Evolutionary conservation across 1,284 basidiomycete species (phyloP).

Genomic region (Phenoliferia sp.): DNA sequence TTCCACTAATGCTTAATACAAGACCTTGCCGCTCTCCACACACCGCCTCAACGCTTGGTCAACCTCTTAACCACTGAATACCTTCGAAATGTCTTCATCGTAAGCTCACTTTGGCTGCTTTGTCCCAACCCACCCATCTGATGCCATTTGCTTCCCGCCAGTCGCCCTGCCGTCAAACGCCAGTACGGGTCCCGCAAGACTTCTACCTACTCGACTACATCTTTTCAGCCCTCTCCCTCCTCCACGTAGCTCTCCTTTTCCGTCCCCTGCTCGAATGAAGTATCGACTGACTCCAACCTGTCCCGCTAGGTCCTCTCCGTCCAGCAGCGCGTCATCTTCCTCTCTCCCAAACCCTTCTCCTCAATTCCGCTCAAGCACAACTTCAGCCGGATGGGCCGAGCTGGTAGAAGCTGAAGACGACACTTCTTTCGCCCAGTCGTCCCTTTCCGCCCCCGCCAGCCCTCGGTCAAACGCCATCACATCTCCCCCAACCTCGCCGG

Average conservation of each 20-base stretch:
- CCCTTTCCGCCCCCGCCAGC: not conserved
- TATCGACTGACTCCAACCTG: not conserved
- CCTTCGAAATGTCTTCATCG: no score
- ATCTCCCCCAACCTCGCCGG: conserved; percentile 2
- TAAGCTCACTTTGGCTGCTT: not conserved
- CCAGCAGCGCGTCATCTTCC: not conserved
- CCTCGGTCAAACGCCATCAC: not conserved
- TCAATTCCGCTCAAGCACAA: not conserved
- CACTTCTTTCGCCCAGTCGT: not conserved
- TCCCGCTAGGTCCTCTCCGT: not conserved
- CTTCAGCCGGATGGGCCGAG: not conserved
- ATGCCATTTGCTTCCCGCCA: not conserved
- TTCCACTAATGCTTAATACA: no score
- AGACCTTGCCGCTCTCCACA: no score
- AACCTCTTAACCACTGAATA: no score
- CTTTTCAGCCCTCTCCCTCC: not conserved
- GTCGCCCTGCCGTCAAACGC: conserved; percentile 21
- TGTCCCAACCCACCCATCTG: not conserved
- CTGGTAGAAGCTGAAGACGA: not conserved
- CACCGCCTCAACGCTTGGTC: no score
- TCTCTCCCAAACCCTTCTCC: not conserved
- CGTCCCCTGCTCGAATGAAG: not conserved
- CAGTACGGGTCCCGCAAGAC: conserved; percentile 26
- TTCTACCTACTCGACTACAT: not conserved
- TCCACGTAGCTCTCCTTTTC: not conserved